Evolutionary conservation across 2,329 filamentous ascomycete genomes (phyloP).

Genomic region (Neobulgaria alba): DNA sequence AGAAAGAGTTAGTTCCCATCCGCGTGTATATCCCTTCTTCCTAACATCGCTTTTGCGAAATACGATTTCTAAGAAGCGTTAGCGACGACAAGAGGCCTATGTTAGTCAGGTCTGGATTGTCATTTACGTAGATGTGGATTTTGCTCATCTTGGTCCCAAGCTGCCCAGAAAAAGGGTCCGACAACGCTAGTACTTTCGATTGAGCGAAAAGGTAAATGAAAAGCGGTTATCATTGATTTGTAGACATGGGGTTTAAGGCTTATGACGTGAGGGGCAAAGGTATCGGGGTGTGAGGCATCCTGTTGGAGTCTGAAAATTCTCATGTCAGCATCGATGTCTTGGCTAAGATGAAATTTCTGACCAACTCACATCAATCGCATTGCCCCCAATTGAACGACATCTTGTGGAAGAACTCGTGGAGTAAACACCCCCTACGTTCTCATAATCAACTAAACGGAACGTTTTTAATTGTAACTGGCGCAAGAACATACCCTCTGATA

Average conservation of each 20-base stretch:
- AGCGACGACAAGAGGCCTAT: too few relatives aligned
- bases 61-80: conserved; percentile 46
- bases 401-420: conserved; percentile 18
- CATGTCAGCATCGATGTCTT: conserved; percentile 4
- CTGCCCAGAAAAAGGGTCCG: conserved; percentile 55
- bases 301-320: conserved; percentile 18
- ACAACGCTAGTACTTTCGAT: conserved; percentile 53
- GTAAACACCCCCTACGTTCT: conserved; percentile 24
- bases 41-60: conserved; percentile 58
- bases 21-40: conserved; percentile 54
- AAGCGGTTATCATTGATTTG: conserved; percentile 44
- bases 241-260: conserved; percentile 44
- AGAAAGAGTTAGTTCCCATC: conserved; percentile 57
- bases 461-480: conserved; percentile 7
- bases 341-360: background rate
- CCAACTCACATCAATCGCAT: conserved; percentile 20
- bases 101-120: background rate
- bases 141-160: conserved; percentile 46
- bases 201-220: conserved; percentile 48
- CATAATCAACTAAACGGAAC: background rate
- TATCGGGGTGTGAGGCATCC: conserved; percentile 46
- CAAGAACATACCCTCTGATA: conserved; percentile 21
- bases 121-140: conserved; percentile 48
- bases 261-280: conserved; percentile 47
- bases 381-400: conserved; percentile 16